phyloP scores from a whole-genome alignment of 768 basidiomycete genomes.

The Strobilomyces echinocephalus region DNA sequence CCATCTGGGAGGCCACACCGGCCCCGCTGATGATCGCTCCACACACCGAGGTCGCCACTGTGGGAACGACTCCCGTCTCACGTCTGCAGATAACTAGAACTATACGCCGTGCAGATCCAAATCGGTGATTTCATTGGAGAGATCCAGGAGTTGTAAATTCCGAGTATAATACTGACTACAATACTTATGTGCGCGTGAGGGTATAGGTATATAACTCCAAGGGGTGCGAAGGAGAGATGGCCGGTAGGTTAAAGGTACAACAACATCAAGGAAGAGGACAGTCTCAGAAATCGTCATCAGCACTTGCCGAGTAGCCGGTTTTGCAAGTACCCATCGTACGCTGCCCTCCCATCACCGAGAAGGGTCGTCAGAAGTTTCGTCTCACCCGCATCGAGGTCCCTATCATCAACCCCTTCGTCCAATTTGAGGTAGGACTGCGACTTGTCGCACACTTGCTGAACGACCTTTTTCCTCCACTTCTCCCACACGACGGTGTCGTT shows the following conservation, averaged over 20 bases:
- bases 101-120: too few species aligned
- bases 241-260: not conserved
- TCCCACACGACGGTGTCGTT: conserved; percentile 23
- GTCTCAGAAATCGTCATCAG: not conserved
- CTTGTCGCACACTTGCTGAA: conserved; percentile 5
- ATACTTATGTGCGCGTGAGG: too few species aligned
- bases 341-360: conserved; percentile 14
- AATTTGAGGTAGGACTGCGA: conserved; percentile 2
- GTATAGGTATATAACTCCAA: too few species aligned
- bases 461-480: conserved; percentile 18
- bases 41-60: too few species aligned
- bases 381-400: not conserved
- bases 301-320: not conserved
- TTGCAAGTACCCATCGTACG: conserved; percentile 9
- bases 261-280: not conserved
- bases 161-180: too few species aligned
- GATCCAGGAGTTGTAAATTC: too few species aligned
- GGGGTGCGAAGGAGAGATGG: too few species aligned
- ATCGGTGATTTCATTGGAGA: too few species aligned
- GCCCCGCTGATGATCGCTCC: too few species aligned
- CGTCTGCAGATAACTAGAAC: too few species aligned
- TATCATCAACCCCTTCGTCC: not conserved
- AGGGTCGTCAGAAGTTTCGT: conserved; percentile 11
- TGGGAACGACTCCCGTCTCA: too few species aligned
- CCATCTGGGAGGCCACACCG: too few species aligned